Conservation (phyloP, 2,329 filamentous ascomycete genomes). For the Venturia asperata region DNA sequence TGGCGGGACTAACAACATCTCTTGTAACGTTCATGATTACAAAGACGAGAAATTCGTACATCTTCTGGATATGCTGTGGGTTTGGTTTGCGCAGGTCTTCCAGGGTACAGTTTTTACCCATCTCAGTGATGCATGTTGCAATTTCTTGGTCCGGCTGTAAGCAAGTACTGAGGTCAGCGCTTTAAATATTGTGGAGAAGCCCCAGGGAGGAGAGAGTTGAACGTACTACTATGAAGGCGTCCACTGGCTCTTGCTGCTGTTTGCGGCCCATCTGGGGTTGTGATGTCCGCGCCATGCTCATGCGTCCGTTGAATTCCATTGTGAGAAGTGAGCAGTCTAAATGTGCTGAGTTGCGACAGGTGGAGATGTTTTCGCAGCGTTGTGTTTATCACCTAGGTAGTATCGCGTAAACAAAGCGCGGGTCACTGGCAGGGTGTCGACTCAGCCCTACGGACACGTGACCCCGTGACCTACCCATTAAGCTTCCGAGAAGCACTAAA, state of each 20-base stretch:
- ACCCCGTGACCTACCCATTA: no score
- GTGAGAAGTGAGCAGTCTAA: background rate
- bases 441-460: no score
- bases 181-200: background rate
- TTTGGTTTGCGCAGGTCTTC: slow-evolving; percentile 91
- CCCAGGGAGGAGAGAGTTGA: background rate
- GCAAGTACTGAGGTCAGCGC: background rate
- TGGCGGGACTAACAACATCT: slow-evolving; percentile 87
- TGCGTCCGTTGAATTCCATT: slow-evolving; percentile 45
- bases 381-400: no score
- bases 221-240: slow-evolving; percentile 47
- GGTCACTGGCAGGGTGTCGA: no score
- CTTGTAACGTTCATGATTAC: slow-evolving; percentile 88
- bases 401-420: slow-evolving; percentile 2
- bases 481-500: no score
- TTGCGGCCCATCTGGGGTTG: slow-evolving; percentile 35
- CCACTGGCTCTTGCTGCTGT: slow-evolving; percentile 35
- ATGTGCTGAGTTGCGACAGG: background rate
- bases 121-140: slow-evolving; percentile 93
- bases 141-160: slow-evolving; percentile 66
- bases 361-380: background rate
- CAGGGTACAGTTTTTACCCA: slow-evolving; percentile 81
- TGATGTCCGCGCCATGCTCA: slow-evolving; percentile 43
- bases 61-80: slow-evolving; percentile 88
- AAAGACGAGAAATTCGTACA: slow-evolving; percentile 97